A percentile compares a stretch with the other conserved stretches of the same genome.
Conservation (phyloP, 1,284 basidiomycete species). For the Coniferiporia sulphurascens region DNA sequence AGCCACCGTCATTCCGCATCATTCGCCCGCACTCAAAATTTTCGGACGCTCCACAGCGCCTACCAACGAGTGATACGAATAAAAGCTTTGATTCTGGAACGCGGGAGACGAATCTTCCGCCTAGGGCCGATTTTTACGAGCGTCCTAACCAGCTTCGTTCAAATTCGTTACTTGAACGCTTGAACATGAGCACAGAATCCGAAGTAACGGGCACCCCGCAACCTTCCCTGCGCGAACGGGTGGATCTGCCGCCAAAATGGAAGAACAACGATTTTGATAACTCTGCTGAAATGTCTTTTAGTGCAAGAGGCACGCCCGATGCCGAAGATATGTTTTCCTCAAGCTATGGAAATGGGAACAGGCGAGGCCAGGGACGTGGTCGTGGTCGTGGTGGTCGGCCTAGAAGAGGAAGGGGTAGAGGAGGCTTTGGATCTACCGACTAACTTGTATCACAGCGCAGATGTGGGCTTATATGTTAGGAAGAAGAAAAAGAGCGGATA, state of each 20-base stretch:
- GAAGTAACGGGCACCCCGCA: not conserved
- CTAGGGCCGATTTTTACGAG: not conserved
- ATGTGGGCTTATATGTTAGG: not conserved
- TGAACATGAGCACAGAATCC: conserved; percentile 8
- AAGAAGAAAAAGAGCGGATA: not conserved
- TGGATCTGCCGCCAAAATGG: not conserved
- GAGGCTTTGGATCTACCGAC: not conserved
- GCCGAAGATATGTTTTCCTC: not conserved
- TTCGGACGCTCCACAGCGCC: not conserved
- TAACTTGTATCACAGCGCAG: not conserved
- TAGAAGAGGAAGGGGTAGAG: conserved; percentile 1
- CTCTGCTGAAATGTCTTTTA: not conserved
- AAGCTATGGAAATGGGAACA: not conserved
- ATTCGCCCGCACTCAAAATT: not conserved
- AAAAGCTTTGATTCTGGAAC: not conserved
- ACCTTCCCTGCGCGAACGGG: conserved; percentile 3
- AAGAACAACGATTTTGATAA: not conserved
- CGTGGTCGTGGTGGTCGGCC: not conserved
- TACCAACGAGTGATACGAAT: not conserved
- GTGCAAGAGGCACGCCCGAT: not conserved
- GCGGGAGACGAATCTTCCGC: not conserved
- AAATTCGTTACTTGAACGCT: conserved; percentile 13
- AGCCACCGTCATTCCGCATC: not conserved
- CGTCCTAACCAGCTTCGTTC: conserved; percentile 4
- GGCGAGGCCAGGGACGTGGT: not conserved